Conservation (phyloP, 2,329 filamentous ascomycete genomes). For the Colletotrichum theobromicola region DNA sequence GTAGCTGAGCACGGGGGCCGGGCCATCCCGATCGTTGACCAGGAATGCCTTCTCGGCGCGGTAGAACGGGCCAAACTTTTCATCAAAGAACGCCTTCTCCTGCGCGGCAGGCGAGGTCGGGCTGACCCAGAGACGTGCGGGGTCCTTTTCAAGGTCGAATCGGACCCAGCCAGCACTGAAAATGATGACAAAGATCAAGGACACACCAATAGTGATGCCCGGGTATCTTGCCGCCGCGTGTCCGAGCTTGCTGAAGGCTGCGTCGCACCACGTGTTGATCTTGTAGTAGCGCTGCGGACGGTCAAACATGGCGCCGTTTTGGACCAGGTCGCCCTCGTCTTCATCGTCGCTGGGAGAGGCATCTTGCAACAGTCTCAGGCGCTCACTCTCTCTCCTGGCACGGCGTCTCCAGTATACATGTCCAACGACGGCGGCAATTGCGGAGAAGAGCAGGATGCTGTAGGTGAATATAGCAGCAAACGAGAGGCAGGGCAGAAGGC, state of each 20-base stretch:
- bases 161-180: conserved; percentile 87
- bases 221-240: conserved; percentile 84
- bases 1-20: conserved; percentile 82
- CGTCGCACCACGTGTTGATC: conserved; percentile 83
- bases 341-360: conserved; percentile 87
- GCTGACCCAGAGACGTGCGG: conserved; percentile 95
- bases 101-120: conserved; percentile 88
- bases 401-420: conserved; percentile 80
- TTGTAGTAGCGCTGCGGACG: conserved; percentile 80
- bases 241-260: conserved; percentile 80
- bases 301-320: conserved; percentile 78
- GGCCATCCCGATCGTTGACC: conserved; percentile 81
- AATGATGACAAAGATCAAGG: conserved; percentile 76
- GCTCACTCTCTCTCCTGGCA: conserved; percentile 76
- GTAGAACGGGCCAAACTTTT: conserved; percentile 94
- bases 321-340: conserved; percentile 85
- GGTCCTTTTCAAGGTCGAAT: conserved; percentile 90
- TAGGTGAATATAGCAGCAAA: conserved; percentile 92
- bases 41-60: conserved; percentile 92
- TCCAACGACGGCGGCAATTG: conserved; percentile 71
- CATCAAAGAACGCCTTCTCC: conserved; percentile 93
- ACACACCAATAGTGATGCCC: conserved; percentile 77
- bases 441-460: conserved; percentile 71
- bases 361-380: conserved; percentile 87
- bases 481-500: conserved; percentile 87